Evolutionary conservation across 2,329 filamentous ascomycete genomes (phyloP), one percentile per base, ranked within the genome.

Genomic region (Ramichloridium luteum): DNA sequence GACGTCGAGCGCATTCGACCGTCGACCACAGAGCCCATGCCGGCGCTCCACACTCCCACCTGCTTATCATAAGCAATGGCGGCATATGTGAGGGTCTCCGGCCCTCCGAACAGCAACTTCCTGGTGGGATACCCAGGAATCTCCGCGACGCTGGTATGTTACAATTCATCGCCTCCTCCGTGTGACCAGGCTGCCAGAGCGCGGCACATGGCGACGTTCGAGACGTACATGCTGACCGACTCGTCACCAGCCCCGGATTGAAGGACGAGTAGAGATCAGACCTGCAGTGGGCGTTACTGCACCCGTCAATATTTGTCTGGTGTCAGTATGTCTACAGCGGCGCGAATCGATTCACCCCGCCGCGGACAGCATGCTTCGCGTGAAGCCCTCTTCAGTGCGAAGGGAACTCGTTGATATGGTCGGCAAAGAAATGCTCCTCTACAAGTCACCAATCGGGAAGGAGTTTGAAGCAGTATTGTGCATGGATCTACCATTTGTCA

Each of bases 41-140:
- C n/a, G n/a, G n/a, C n/a, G n/a, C n/a, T n/a, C n/a, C n/a, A n/a
- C n/a, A n/a, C n/a, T n/a, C n/a, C n/a, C n/a, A n/a, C n/a, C n/a
- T n/a, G n/a, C n/a, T n/a, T n/a, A n/a, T n/a, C 31, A 27, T 32
- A 32, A 32, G 35, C 25, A 6, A 57, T 57, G 49, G 72, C 78
- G 60, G 80, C 81, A 57, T 82, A 82, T 60, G 90, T 98, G 65
- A 80, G 90, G 70, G 85, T 98, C 62, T 93, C 85, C 47, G 90
- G 90, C 56, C 86, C 86, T 56, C 86, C 90, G 49, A 98, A 98
- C 64, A 90, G 84, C 62, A 90, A 82, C 62, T 94, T 93, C 56
- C 70, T 96, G 44, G 84, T 96, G 48, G 90, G 90, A 49, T 98
- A 96, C 60, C 90, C 90, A 34, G 90, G 90, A 48, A 96, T 98